Conservation (phyloP, 345 rosid genomes). For the Anacardium occidentale region DNA sequence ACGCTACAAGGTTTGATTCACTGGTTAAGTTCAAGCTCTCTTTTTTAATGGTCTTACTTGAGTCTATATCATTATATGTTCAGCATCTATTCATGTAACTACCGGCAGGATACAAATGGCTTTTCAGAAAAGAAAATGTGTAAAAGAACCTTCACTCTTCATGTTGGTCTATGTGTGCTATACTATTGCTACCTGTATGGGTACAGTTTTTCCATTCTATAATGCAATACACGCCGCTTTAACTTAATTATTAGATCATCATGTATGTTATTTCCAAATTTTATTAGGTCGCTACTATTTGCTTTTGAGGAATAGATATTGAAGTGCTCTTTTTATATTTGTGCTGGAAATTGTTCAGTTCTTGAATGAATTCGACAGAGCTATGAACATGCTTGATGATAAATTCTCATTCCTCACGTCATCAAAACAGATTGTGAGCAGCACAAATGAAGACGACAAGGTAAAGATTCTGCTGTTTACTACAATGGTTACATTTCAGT, state of each 20-base stretch:
- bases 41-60: not conserved
- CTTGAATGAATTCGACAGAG: conserved; percentile 69
- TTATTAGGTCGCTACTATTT: not conserved
- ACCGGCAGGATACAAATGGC: not conserved
- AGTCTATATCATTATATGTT: not conserved
- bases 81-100: not conserved
- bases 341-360: conserved; percentile 41
- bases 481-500: not conserved
- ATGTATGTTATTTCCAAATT: not conserved
- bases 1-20: conserved; percentile 62
- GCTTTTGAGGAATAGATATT: not conserved
- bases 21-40: conserved; percentile 10
- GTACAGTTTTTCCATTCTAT: not conserved
- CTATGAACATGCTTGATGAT: conserved; percentile 73
- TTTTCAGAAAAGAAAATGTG: not conserved
- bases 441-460: conserved; percentile 65
- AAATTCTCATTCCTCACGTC: conserved; percentile 60
- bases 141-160: not conserved
- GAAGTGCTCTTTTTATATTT: conserved; percentile 1
- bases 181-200: not conserved
- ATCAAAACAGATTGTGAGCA: conserved; percentile 69
- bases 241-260: not conserved
- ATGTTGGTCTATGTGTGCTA: not conserved
- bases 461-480: conserved; percentile 29
- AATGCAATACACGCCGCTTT: not conserved